phyloP scores from a whole-genome alignment of 2,329 filamentous ascomycete genomes.

The Aspergillus eucalypticola region DNA sequence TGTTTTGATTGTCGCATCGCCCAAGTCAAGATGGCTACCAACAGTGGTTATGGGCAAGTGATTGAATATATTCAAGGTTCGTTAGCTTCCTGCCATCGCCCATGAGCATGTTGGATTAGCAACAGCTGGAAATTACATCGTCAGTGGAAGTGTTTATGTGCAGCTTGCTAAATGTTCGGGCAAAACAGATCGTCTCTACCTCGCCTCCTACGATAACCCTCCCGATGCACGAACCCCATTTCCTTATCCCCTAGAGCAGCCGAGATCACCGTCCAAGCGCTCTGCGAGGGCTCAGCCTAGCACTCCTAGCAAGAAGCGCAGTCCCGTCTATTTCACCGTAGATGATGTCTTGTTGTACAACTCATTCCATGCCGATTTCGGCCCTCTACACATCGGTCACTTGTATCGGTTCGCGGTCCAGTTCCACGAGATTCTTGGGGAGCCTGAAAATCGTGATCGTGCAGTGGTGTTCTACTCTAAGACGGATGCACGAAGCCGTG shows the following conservation, averaged over 20 bases:
- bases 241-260: constrained; percentile 67
- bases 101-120: neutral
- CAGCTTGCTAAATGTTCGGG: constrained; percentile 6
- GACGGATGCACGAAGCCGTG: constrained; percentile 84
- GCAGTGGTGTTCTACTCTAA: constrained; percentile 96
- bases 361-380: constrained; percentile 97
- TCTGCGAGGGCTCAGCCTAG: constrained; percentile 66
- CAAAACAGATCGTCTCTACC: constrained; percentile 79
- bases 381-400: constrained; percentile 94
- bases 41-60: constrained; percentile 72
- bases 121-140: neutral
- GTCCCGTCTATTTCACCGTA: constrained; percentile 92
- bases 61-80: constrained; percentile 95
- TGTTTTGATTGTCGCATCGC: constrained; percentile 16
- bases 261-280: constrained; percentile 73
- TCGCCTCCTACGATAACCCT: constrained; percentile 83
- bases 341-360: constrained; percentile 94
- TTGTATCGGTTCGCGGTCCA: constrained; percentile 94
- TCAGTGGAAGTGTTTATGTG: neutral
- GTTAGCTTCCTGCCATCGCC: constrained; percentile 32
- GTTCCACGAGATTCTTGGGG: constrained; percentile 91
- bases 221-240: constrained; percentile 82
- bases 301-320: constrained; percentile 54
- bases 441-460: constrained; percentile 83
- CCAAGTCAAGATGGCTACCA: constrained; percentile 47